These are phyloP conservation scores for Zalaria obscura DNA, from an alignment of 2,329 filamentous ascomycete genomes.

Conservation along the genomic window DNA sequence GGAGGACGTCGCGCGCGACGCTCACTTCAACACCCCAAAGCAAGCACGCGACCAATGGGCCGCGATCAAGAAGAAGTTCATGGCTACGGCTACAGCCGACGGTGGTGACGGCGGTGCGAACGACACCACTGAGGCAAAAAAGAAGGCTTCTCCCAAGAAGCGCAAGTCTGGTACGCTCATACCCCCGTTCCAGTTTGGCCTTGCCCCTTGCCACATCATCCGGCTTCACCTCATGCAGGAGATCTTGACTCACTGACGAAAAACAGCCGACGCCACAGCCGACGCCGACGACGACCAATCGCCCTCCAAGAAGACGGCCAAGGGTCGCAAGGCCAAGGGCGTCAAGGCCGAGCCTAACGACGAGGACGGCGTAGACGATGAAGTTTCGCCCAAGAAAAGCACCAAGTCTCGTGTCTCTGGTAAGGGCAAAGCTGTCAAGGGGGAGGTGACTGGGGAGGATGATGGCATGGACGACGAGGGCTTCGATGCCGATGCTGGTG, in stretches of 20 bases:
- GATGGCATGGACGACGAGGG: no score
- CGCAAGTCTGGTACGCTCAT: conserved; percentile 1
- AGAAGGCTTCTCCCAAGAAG: not conserved
- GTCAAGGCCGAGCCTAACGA: no score
- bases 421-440: no score
- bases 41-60: conserved; percentile 1
- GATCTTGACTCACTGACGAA: not conserved
- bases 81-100: no score
- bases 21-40: conserved; percentile 2
- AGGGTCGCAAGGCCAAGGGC: not conserved
- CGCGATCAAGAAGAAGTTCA: not conserved
- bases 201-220: not conserved
- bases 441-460: no score
- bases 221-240: no score
- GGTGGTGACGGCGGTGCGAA: no score
- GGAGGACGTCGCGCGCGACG: conserved; percentile 1
- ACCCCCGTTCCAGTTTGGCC: not conserved
- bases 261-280: not conserved
- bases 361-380: no score
- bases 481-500: no score
- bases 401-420: no score
- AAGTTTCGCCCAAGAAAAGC: no score
- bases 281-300: not conserved
- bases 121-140: not conserved
- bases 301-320: not conserved